These are phyloP conservation scores for Globisporangium middletonii DNA, from an alignment of 352 stramenopile genomes.

Conservation along the genomic window DNA sequence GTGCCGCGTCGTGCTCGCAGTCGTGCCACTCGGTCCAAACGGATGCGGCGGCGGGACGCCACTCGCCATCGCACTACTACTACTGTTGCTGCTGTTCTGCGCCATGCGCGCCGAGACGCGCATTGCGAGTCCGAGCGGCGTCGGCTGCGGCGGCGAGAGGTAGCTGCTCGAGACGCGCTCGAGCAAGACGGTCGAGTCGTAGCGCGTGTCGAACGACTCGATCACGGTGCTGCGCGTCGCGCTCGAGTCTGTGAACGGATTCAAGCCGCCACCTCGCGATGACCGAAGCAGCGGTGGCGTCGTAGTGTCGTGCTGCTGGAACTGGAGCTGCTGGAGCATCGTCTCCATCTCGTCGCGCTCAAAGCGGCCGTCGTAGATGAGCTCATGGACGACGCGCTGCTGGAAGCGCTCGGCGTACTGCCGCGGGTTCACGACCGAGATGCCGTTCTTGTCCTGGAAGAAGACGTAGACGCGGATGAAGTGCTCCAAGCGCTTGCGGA, in stretches of 20 bases:
- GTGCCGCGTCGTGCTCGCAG: background rate
- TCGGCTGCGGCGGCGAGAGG: constrained; percentile 7
- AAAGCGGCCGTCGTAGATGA: constrained; percentile 56
- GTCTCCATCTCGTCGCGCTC: constrained; percentile 28
- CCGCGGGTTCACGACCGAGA: constrained; percentile 64
- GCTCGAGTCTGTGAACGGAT: constrained; percentile 33
- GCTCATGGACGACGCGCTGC: constrained; percentile 62
- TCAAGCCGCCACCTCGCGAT: constrained; percentile 26
- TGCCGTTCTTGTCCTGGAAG: constrained; percentile 62
- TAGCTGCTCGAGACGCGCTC: constrained; percentile 16
- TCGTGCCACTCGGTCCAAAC: background rate
- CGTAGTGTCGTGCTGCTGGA: background rate
- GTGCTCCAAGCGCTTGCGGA: constrained; percentile 87
- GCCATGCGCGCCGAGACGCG: constrained; percentile 12
- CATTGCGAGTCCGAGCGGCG: constrained; percentile 8
- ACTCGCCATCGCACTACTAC: background rate
- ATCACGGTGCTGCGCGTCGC: constrained; percentile 44
- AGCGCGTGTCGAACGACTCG: constrained; percentile 37
- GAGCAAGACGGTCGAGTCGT: constrained; percentile 17
- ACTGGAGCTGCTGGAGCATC: constrained; percentile 31
- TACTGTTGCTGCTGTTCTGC: background rate
- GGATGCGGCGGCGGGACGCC: background rate
- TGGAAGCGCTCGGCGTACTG: constrained; percentile 77
- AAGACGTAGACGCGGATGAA: constrained; percentile 70
- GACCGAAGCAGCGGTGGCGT: background rate